phyloP scores from a whole-genome alignment of 169 alveolate genomes.

The Plasmodium gonderi region DNA sequence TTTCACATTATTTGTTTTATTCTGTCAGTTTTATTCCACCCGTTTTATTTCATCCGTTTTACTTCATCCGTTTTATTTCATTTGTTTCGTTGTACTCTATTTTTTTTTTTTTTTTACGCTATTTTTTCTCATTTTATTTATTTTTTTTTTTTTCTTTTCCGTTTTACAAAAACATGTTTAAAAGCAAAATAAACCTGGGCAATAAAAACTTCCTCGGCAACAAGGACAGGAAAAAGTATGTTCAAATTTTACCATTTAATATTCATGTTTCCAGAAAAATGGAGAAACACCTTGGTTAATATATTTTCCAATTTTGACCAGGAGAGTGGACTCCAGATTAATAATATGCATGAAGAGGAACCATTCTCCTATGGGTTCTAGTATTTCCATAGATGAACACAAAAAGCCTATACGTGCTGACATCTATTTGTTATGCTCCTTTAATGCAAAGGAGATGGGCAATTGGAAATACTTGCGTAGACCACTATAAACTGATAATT shows the following conservation, averaged over 20 bases:
- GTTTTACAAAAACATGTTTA: slow-evolving; percentile 21
- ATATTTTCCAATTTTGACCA: too few species aligned
- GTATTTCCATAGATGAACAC: too few species aligned
- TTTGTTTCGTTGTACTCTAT: not conserved
- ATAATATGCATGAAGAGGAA: too few species aligned
- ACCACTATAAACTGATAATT: too few species aligned
- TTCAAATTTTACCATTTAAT: not conserved
- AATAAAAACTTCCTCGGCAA: slow-evolving; percentile 66
- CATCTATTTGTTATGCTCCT: too few species aligned
- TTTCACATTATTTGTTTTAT: not conserved
- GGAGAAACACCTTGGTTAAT: not conserved
- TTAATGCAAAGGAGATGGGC: too few species aligned
- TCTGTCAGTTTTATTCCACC: not conserved
- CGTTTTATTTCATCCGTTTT: not conserved
- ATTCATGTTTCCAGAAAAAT: not conserved
- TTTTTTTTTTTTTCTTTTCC: not conserved
- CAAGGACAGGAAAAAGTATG: slow-evolving; percentile 71
- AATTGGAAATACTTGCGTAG: too few species aligned
- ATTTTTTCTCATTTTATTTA: not conserved
- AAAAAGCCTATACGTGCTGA: too few species aligned
- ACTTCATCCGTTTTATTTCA: not conserved
- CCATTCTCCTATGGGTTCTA: too few species aligned
- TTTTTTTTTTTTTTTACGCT: too few species aligned
- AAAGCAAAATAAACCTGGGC: slow-evolving; percentile 25
- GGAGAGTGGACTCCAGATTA: too few species aligned